Base-by-base conservation (phyloP, 2,329 filamentous ascomycete genomes). In the Ambrosiella beaveri region DNA sequence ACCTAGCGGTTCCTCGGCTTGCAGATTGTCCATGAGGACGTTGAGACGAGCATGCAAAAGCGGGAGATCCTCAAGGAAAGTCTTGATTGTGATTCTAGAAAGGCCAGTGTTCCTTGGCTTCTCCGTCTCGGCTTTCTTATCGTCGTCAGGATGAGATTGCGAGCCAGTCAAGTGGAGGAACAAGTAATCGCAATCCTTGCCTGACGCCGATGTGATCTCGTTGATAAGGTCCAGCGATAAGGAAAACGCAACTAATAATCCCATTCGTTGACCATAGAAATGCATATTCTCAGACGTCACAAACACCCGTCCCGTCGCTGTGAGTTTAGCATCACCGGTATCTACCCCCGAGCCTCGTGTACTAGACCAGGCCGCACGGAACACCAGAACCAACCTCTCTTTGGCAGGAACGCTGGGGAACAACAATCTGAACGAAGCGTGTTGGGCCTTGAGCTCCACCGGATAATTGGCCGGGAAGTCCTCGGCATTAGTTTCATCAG, bases 251-350 rank as follows among this genome's bases (percentile, higher is more conserved):
- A 95, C 76, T 0, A 97, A 85, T 5, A 98, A 77, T 5, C 93
- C 93, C 68, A 96, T 82, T 66, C 96, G 87, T 66, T 97, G 86
- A 64, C 90, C 94, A 70, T 96, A 98, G 67, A 98, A 97, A 69
- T 95, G 97, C 68, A 98, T 82, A 63, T 90, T 86, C 62, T 85
- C 82, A 0, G 84, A 77, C 0, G 91, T 97, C 61, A 95, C 83
- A 68, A 94, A 98, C 27, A 95, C 82, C 57, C 93, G 81, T 0
- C 93, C 79, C 58, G 78, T 78, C 15, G 78, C 77, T 19, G 75
- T 71, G 63, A 97, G 52, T 15, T 59, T 59, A 15, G 54, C 56
- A 37, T 59, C 57, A 6, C 59, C 59, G 1, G 59, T 35, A 37
- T 61, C 53, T 17, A 88, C 61, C 66, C 68, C 27, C 44, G 68